Evolutionary conservation across 495 filamentous ascomycete species (phyloP).

Genomic region (Penicillium simplicissimum): DNA sequence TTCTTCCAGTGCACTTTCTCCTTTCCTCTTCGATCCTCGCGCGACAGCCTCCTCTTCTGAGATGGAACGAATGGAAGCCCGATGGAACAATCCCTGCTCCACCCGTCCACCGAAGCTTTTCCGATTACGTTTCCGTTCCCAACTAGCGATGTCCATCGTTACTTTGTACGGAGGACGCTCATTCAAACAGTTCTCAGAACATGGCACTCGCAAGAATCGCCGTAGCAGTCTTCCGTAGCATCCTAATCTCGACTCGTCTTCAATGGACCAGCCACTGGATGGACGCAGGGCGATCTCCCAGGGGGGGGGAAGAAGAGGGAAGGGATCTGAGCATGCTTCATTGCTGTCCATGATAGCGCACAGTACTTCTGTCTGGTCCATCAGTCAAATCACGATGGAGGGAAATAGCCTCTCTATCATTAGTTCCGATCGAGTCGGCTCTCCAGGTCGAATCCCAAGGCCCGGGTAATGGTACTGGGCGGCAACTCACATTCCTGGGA

Average conservation of each 20-base stretch:
- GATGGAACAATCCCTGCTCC: constrained; percentile 22
- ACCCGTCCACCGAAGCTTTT: constrained; percentile 21
- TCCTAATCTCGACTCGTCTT: background rate
- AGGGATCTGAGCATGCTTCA: background rate
- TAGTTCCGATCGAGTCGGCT: background rate
- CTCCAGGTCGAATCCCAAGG: background rate
- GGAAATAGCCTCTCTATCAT: background rate
- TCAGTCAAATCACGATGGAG: background rate
- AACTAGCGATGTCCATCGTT: background rate
- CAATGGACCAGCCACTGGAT: background rate
- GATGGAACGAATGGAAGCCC: constrained; percentile 26
- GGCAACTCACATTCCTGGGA: constrained; percentile 16
- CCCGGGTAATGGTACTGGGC: background rate
- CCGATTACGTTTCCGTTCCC: constrained; percentile 4
- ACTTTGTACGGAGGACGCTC: background rate
- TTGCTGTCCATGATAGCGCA: background rate
- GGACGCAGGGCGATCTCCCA: constrained; percentile 1
- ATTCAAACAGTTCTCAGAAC: background rate
- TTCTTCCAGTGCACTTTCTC: background rate
- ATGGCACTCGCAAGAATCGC: background rate
- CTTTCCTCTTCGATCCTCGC: background rate
- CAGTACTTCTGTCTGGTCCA: background rate
- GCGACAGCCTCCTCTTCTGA: constrained; percentile 20
- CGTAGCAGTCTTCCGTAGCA: background rate
- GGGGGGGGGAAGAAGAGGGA: background rate